Percentiles rank a stretch among this genome's conserved stretches.
Conservation (phyloP, 163 green algal genomes). For the Smithsoniella earleae region DNA sequence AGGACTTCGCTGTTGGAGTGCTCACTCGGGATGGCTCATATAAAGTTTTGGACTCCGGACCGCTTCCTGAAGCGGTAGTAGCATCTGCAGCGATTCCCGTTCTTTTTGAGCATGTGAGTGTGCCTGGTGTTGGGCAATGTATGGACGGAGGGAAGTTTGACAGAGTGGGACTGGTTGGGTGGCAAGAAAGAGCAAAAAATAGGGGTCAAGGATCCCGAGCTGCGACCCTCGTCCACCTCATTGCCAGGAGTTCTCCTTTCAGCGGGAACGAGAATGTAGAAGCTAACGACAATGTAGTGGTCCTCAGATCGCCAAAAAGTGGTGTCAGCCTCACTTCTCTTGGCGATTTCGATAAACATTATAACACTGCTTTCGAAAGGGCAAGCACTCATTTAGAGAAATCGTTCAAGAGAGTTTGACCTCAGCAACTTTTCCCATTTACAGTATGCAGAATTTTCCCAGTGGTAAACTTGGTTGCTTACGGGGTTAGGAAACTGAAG, state of each 20-base stretch:
- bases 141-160: slow-evolving; percentile 69
- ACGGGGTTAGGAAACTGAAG: no score
- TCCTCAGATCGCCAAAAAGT: slow-evolving; percentile 5
- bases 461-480: no score
- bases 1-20: slow-evolving; percentile 50
- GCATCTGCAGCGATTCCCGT: slow-evolving; percentile 79
- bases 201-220: slow-evolving; percentile 25
- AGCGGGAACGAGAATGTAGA: background rate
- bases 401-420: no score
- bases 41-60: slow-evolving; percentile 63
- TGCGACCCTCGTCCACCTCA: slow-evolving; percentile 49
- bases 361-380: background rate
- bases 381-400: background rate
- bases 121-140: slow-evolving; percentile 59
- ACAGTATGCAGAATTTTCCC: no score
- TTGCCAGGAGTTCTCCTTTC: slow-evolving; percentile 36
- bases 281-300: background rate
- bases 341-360: slow-evolving; percentile 21
- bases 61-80: slow-evolving; percentile 71
- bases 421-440: no score
- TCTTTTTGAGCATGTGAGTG: slow-evolving; percentile 61
- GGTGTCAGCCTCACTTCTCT: slow-evolving; percentile 19
- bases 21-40: slow-evolving; percentile 49
- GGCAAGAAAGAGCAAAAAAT: slow-evolving; percentile 47
- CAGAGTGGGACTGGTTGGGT: slow-evolving; percentile 61